Percentiles rank a stretch among this genome's conserved stretches.
phyloP scores from a whole-genome alignment of 2,329 filamentous ascomycete species.

The Alternaria sp. region DNA sequence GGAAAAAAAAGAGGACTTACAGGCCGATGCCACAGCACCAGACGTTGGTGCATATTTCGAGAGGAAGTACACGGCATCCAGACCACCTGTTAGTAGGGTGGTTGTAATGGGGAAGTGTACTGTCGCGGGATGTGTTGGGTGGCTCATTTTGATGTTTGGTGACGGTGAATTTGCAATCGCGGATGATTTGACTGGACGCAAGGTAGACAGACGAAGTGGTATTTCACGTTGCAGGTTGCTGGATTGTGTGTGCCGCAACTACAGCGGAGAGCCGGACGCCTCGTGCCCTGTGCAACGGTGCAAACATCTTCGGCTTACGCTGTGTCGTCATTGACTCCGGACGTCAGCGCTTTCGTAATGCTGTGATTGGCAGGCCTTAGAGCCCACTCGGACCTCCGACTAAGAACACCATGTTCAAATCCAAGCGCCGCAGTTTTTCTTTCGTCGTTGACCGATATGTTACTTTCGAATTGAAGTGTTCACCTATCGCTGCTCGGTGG shows the following conservation, averaged over 20 bases:
- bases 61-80: conserved; percentile 53
- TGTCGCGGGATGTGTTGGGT: conserved; percentile 57
- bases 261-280: conserved; percentile 16
- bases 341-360: background rate
- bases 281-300: background rate
- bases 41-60: conserved; percentile 47
- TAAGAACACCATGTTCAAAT: background rate
- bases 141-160: conserved; percentile 35
- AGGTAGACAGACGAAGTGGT: background rate
- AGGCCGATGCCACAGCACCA: conserved; percentile 42
- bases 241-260: background rate
- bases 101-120: conserved; percentile 61
- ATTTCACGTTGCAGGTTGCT: background rate
- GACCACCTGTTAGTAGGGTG: conserved; percentile 53
- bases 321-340: conserved; percentile 18
- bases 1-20: conserved; percentile 22
- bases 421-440: background rate
- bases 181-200: background rate
- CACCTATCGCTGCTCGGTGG: background rate
- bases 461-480: background rate
- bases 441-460: background rate
- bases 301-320: conserved; percentile 8
- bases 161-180: background rate
- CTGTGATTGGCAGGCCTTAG: conserved; percentile 2
- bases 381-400: background rate